These are phyloP conservation scores for Anaeromyces robustus DNA, from an alignment of 192 early-diverging fungal genomes.

Conservation along the genomic window DNA sequence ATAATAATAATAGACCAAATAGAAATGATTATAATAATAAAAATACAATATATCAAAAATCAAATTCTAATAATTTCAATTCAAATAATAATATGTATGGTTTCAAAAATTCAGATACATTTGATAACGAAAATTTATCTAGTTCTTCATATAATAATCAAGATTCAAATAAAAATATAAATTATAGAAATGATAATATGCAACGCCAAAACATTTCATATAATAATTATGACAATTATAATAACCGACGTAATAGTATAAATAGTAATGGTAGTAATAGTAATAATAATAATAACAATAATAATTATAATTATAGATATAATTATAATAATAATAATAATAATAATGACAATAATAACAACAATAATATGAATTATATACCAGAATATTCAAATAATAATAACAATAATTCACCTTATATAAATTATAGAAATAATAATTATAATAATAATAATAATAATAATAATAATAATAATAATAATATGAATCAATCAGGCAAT, in stretches of 20 bases:
- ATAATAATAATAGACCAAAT: no score
- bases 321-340: neutral
- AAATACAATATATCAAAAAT: neutral
- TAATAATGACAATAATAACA: neutral
- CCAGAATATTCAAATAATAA: neutral
- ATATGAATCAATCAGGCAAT: neutral
- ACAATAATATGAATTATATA: neutral
- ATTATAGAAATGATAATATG: neutral
- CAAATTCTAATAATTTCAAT: neutral
- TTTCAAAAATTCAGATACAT: neutral
- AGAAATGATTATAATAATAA: neutral
- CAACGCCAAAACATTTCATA: neutral
- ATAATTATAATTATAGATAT: neutral
- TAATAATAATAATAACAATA: neutral
- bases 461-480: neutral
- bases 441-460: neutral
- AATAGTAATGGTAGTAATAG: neutral
- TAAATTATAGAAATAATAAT: neutral
- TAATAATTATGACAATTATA: neutral
- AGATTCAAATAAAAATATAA: neutral
- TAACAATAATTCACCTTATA: neutral
- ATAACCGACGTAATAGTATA: neutral
- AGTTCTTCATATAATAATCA: neutral
- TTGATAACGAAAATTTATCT: neutral
- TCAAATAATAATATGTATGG: neutral